Evolutionary conservation across 108 stramenopile species (phyloP).

Genomic region (Poteriospumella lacustris): DNA sequence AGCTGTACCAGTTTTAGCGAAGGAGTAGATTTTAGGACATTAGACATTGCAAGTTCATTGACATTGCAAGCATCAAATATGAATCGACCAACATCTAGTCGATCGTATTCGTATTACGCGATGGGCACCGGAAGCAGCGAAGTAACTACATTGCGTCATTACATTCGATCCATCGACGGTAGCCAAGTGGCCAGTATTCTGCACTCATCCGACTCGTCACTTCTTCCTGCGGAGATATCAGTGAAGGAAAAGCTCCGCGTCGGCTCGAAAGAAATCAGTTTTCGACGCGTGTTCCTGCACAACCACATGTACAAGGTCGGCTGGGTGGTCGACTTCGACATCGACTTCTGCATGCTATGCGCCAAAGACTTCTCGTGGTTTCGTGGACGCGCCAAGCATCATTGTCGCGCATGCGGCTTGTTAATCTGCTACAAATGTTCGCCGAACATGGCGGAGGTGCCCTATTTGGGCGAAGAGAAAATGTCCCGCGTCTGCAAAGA

Average conservation of each 20-base stretch:
- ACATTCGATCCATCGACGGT: too few species aligned
- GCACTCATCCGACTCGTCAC: too few species aligned
- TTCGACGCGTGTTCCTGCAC: neutral
- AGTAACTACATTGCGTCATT: too few species aligned
- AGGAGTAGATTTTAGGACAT: too few species aligned
- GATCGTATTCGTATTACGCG: too few species aligned
- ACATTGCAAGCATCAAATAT: too few species aligned
- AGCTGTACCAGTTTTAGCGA: too few species aligned
- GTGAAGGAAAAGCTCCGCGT: neutral
- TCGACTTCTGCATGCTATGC: neutral
- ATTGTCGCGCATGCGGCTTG: neutral
- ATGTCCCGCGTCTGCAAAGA: slow-evolving; percentile 1
- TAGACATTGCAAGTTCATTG: too few species aligned
- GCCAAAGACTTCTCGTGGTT: neutral
- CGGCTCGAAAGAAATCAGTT: neutral
- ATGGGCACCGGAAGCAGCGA: too few species aligned
- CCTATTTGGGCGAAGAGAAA: neutral
- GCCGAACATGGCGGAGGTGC: neutral
- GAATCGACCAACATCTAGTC: too few species aligned
- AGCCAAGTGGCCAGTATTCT: too few species aligned
- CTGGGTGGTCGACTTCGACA: neutral
- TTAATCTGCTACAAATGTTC: slow-evolving; percentile 6
- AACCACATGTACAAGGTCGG: neutral
- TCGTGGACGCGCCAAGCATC: neutral
- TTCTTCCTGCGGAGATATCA: too few species aligned